These are phyloP conservation scores for Globisporangium parvum DNA, from an alignment of 352 stramenopile species.

Conservation along the genomic window DNA sequence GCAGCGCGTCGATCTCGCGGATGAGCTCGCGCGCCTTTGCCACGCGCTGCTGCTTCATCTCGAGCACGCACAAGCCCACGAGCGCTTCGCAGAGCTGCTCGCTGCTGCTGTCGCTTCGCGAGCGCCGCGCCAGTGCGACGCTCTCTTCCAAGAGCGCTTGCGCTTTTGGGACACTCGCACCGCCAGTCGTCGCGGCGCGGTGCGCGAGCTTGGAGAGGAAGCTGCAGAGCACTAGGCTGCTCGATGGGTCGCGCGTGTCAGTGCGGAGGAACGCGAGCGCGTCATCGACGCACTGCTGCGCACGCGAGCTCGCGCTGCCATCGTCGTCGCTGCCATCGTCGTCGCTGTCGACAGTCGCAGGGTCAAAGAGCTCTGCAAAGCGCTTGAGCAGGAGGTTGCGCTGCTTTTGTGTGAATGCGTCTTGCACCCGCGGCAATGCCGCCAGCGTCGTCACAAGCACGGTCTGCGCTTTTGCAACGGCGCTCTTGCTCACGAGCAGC, in stretches of 20 bases:
- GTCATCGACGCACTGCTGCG: slow-evolving; percentile 21
- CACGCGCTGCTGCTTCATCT: slow-evolving; percentile 37
- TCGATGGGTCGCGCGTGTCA: slow-evolving; percentile 11
- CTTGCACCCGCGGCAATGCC: slow-evolving; percentile 11
- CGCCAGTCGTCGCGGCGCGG: slow-evolving; percentile 20
- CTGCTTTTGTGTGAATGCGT: slow-evolving; percentile 14
- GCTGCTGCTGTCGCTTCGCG: slow-evolving; percentile 6
- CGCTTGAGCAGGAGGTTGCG: slow-evolving; percentile 15
- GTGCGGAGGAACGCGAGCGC: slow-evolving; percentile 19
- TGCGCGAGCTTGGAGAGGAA: slow-evolving; percentile 29
- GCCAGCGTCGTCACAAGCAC: slow-evolving; percentile 27
- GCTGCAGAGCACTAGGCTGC: slow-evolving; percentile 9
- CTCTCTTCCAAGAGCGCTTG: slow-evolving; percentile 29
- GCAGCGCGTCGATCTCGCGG: slow-evolving; percentile 34
- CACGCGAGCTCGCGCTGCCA: slow-evolving; percentile 3
- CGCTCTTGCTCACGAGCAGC: slow-evolving; percentile 13
- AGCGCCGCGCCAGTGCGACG: slow-evolving; percentile 16
- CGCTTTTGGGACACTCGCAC: slow-evolving; percentile 21
- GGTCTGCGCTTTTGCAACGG: slow-evolving; percentile 12
- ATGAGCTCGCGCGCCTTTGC: slow-evolving; percentile 27
- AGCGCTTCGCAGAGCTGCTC: slow-evolving; percentile 40
- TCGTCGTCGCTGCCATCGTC: slow-evolving; percentile 6
- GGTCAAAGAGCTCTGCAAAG: slow-evolving; percentile 23
- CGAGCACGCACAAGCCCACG: slow-evolving; percentile 48
- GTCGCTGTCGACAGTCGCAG: slow-evolving; percentile 6